Conservation (phyloP, 1,284 basidiomycete species). For the Moesziomyces aphidis region DNA sequence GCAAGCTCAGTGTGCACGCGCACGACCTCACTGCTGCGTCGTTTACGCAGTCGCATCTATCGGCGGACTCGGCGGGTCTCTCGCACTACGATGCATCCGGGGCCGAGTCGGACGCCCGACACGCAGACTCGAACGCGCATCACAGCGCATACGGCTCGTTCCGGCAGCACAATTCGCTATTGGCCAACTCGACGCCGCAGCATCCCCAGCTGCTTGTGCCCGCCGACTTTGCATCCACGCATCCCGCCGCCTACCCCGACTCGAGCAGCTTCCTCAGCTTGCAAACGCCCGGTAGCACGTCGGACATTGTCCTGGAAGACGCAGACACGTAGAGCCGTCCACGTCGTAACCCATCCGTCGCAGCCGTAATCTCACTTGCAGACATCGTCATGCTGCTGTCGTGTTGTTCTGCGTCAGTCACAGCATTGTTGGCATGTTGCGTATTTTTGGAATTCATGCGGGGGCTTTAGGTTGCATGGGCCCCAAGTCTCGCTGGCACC, state of each 20-base stretch:
- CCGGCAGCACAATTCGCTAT: slow-evolving; percentile 1
- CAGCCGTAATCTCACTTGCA: neutral
- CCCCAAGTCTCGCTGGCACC: neutral
- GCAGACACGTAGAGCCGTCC: slow-evolving; percentile 1
- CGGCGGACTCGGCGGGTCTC: neutral
- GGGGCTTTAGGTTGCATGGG: neutral
- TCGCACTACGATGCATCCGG: slow-evolving; percentile 8
- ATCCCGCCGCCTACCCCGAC: slow-evolving; percentile 7
- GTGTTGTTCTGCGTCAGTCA: neutral
- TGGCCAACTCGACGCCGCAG: slow-evolving; percentile 15
- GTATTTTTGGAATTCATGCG: neutral
- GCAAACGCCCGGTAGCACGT: slow-evolving; percentile 5
- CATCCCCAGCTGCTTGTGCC: slow-evolving; percentile 10
- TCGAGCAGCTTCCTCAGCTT: slow-evolving; percentile 25
- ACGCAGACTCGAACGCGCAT: neutral
- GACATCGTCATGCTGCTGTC: neutral
- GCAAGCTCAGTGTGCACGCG: slow-evolving; percentile 21
- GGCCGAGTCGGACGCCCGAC: neutral
- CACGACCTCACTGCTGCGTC: slow-evolving; percentile 14
- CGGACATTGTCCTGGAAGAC: slow-evolving; percentile 30
- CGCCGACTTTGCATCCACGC: slow-evolving; percentile 25
- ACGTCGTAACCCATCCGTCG: too few species aligned
- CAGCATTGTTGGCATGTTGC: neutral
- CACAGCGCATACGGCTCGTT: slow-evolving; percentile 1
- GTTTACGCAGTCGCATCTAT: slow-evolving; percentile 16